Evolutionary conservation across 306 rosid species (phyloP).

Genomic region (Rosa rugosa): DNA sequence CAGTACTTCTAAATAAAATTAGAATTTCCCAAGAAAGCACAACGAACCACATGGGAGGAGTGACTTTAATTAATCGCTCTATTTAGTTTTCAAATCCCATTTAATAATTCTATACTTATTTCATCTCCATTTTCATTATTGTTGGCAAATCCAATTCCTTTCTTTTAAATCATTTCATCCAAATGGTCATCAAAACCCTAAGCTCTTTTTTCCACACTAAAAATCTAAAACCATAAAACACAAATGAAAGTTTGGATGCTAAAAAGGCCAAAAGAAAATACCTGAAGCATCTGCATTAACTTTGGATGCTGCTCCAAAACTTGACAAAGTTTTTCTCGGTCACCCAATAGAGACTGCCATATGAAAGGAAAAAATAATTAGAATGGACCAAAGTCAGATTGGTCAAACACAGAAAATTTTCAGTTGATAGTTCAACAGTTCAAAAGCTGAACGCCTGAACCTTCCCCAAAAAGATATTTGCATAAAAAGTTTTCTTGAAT

Average conservation of each 20-base stretch:
- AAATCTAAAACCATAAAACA: neutral
- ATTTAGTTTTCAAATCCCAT: neutral
- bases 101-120: neutral
- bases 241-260: neutral
- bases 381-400: conserved; percentile 5
- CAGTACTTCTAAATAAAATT: neutral
- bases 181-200: neutral
- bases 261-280: conserved; percentile 22
- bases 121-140: neutral
- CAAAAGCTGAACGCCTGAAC: neutral
- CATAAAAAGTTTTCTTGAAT: neutral
- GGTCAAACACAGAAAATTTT: conserved; percentile 10
- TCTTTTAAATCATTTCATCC: neutral
- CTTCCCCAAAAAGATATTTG: neutral
- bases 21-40: neutral
- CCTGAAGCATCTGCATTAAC: conserved; percentile 99
- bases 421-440: neutral
- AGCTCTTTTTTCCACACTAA: neutral
- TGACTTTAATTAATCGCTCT: neutral
- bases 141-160: neutral
- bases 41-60: neutral
- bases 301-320: conserved; percentile 99
- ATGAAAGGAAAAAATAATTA: conserved; percentile 27
- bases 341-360: conserved; percentile 85
- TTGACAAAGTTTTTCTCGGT: conserved; percentile 90